Base-by-base conservation (phyloP, 495 filamentous ascomycete species). In the Elaphomyces granulatus region DNA sequence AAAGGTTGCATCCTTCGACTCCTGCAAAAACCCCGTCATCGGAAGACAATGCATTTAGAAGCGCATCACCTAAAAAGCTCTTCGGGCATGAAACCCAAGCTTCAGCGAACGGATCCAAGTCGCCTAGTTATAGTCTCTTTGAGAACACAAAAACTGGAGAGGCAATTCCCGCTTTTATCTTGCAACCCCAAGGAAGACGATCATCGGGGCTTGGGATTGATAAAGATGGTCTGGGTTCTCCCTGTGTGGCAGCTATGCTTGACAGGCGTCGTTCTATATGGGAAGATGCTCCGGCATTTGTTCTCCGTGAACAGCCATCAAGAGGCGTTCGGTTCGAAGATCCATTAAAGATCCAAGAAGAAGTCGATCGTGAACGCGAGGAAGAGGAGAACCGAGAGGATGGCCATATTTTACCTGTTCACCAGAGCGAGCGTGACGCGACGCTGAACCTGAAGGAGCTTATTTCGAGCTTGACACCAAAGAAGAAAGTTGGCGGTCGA, bases 131-230 rank as follows among this genome's bases (percentile, higher is more conserved):
- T 20, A 70, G 71, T 21, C 53, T 82, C 7, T 81, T 81, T 47
- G 73, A 70, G 37, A 65, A 77, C 54, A 60, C 64, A 20, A 51
- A 51, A 2, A 77, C 70, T 14, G 79, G 78, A 4, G 43, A 68
- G 12, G 68, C 64, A 9, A 78, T 77, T 1, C 80, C 80, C 28
- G 72, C 65, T 14, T 70, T 82, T 42, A 59, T 82, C 15, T 50
- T 83, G 15, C 80, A 74, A 2, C 81, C 82, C 8, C 70, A 74
- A 30, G 65, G 71, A 15, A 57, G 63, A n/a, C 70, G 73, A 32
- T 76, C 79, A 18, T 83, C 80, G 4, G 84, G 83, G 3, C 52
- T 87, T 42, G 84, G 83, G 8, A 76, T 77, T 46, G 82, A 87
- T 47, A 75, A 71, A 42, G 63, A 73, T 45, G 83, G 83, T 3